Evolutionary conservation across 306 rosid genomes (phyloP).

Genomic region (Arachis stenosperma): DNA sequence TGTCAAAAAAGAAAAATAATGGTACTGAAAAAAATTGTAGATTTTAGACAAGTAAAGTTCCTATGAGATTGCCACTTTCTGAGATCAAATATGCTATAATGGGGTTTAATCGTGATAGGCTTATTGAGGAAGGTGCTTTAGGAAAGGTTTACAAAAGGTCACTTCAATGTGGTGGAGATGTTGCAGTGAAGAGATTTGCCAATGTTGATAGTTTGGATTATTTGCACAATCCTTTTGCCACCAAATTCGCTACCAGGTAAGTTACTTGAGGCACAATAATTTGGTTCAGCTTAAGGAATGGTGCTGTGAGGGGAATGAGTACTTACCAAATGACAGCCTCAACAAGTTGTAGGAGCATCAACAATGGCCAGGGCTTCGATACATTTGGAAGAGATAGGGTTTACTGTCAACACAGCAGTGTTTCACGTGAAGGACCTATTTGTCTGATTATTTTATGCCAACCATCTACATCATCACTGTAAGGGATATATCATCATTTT

Average conservation of each 20-base stretch:
- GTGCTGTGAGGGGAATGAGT: conserved; percentile 89
- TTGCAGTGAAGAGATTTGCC: conserved; percentile 80
- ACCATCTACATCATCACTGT: too few relatives aligned
- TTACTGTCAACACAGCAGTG: too few relatives aligned
- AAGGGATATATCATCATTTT: too few relatives aligned
- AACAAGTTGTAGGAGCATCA: conserved; percentile 22
- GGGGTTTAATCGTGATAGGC: conserved; percentile 65
- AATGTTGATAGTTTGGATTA: conserved; percentile 34
- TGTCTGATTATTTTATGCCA: too few relatives aligned
- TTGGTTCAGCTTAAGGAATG: conserved; percentile 85
- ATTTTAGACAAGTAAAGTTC: conserved; percentile 53
- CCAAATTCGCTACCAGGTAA: conserved; percentile 77
- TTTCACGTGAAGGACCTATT: too few relatives aligned
- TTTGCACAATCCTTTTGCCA: conserved; percentile 59
- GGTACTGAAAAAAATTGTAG: conserved; percentile 36
- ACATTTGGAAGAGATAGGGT: too few relatives aligned
- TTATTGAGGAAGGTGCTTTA: conserved; percentile 81
- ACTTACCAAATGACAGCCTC: conserved; percentile 75
- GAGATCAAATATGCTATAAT: conserved; percentile 78
- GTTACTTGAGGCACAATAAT: conserved; percentile 77
- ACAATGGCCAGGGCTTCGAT: too few relatives aligned
- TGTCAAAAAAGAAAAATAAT: conserved; percentile 43
- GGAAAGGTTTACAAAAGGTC: conserved; percentile 85
- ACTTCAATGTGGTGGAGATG: conserved; percentile 66
- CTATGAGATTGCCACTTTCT: conserved; percentile 65